Base-by-base conservation (phyloP, 1,139 yeast genomes). In the Lodderomyces pseudojiufengensis region DNA sequence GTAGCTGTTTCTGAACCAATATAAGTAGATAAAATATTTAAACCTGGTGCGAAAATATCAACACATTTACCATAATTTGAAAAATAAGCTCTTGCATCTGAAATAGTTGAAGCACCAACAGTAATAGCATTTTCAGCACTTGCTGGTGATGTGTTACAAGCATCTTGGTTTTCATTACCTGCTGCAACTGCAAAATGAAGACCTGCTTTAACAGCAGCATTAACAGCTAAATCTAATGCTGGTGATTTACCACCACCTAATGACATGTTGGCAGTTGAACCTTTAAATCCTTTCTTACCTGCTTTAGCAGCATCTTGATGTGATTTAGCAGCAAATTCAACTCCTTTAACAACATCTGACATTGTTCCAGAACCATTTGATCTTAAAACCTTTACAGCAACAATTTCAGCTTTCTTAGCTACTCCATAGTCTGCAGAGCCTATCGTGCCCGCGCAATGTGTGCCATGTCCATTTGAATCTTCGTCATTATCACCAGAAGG, bases 221-320 rank as follows among this genome's bases (percentile, higher is more conserved):
- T 78, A 36, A 85, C 90, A 33, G 95, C 95, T 63, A 78, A 55
- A 58, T 84, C 90, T 51, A 87, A 73, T 11, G 95, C 57, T 40
- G 85, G 86, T 2, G 94, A 82, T 57, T 80, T 80, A 47, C 88
- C 90, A 53, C 95, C 95, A 52, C 95, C 95, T 42, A 87, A 71
- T 2, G 95, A 85, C 90, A 86, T 84, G 68, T 86, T 86, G 38
- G 92, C 94, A 32, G 92, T 79, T 15, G 95, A 84, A 40, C 92
- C 92, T 62, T 84, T 84, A 65, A 81, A 82, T 10, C 86, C 84
- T 57, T 76, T 72, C 57, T 72, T 70, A 45, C 63, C 65, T 28
- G 70, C 65, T 55, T 78, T 73, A 35, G 71, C 78, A 23, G 82
- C 83, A 47, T 56, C 59, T 44, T 70, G 62, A 52, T 82, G 90